phyloP scores from a whole-genome alignment of 495 filamentous ascomycete genomes.

The Xylaria scruposa region DNA sequence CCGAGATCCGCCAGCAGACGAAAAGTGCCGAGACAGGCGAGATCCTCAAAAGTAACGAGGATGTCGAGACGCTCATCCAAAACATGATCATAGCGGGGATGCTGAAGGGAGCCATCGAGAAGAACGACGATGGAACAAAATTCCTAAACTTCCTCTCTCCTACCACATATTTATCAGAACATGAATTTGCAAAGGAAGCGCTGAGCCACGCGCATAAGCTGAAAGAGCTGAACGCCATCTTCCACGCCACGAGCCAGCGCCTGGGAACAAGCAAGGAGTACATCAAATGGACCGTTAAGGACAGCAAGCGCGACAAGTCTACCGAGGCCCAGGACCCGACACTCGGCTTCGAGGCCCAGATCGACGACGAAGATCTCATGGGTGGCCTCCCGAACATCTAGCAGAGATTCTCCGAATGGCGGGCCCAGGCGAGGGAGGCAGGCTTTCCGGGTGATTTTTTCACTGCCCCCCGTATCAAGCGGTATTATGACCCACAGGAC shows the following conservation, averaged over 20 bases:
- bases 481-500: background rate
- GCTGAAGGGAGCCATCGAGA: constrained; percentile 61
- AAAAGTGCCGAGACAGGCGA: constrained; percentile 55
- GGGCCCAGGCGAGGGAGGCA: background rate
- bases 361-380: constrained; percentile 76
- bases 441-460: background rate
- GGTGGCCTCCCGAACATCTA: constrained; percentile 47
- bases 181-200: constrained; percentile 53
- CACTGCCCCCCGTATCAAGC: background rate
- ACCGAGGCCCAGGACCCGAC: constrained; percentile 40
- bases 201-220: constrained; percentile 50
- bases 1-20: constrained; percentile 56
- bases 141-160: constrained; percentile 49
- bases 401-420: background rate
- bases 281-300: constrained; percentile 54
- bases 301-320: constrained; percentile 50
- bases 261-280: constrained; percentile 67
- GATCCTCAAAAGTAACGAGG: constrained; percentile 57
- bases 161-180: constrained; percentile 51
- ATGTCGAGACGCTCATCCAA: constrained; percentile 52
- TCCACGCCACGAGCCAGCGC: constrained; percentile 59
- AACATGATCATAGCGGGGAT: constrained; percentile 65
- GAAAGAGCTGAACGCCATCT: constrained; percentile 47
- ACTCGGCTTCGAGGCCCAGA: constrained; percentile 44
- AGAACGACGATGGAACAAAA: constrained; percentile 46